A percentile compares a stretch with the other conserved stretches of the same genome.
Conservation (phyloP, 768 basidiomycete genomes). For the Pleurotus cornucopiae region DNA sequence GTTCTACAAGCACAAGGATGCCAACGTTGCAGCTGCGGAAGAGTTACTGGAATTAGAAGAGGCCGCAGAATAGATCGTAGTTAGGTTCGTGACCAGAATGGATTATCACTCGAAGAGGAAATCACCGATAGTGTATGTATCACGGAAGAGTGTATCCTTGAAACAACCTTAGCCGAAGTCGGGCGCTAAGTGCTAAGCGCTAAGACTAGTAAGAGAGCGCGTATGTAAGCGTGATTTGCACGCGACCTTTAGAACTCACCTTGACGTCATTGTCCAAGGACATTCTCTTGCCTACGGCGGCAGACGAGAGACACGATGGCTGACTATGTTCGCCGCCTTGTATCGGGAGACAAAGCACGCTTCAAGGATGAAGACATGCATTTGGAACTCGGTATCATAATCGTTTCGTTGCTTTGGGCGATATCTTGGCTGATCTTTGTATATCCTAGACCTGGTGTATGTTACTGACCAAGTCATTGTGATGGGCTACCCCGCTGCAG, state of each 20-base stretch:
- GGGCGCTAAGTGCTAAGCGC: no score
- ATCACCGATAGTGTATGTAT: not conserved
- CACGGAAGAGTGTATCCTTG: not conserved
- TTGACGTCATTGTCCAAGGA: no score
- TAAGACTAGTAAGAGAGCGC: no score
- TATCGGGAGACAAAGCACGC: slow-evolving; percentile 79
- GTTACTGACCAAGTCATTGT: slow-evolving; percentile 73
- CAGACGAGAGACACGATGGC: slow-evolving; percentile 35
- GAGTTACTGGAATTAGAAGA: no score
- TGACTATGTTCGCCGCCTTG: slow-evolving; percentile 65
- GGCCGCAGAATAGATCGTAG: no score
- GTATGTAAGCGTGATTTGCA: no score
- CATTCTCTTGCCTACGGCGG: no score
- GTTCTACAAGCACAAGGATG: no score
- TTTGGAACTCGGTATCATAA: slow-evolving; percentile 59
- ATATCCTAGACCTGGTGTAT: slow-evolving; percentile 52
- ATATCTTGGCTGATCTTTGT: not conserved
- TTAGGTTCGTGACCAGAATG: no score
- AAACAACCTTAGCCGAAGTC: no score
- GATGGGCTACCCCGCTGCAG: slow-evolving; percentile 82
- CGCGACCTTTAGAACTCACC: no score
- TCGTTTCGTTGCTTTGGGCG: slow-evolving; percentile 9
- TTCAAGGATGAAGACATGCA: slow-evolving; percentile 65
- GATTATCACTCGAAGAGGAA: not conserved
- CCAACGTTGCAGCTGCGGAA: no score